Percentiles rank a stretch among this genome's conserved stretches.
phyloP scores from a whole-genome alignment of 2,329 filamentous ascomycete genomes.

The Bipolaris zeicola region DNA sequence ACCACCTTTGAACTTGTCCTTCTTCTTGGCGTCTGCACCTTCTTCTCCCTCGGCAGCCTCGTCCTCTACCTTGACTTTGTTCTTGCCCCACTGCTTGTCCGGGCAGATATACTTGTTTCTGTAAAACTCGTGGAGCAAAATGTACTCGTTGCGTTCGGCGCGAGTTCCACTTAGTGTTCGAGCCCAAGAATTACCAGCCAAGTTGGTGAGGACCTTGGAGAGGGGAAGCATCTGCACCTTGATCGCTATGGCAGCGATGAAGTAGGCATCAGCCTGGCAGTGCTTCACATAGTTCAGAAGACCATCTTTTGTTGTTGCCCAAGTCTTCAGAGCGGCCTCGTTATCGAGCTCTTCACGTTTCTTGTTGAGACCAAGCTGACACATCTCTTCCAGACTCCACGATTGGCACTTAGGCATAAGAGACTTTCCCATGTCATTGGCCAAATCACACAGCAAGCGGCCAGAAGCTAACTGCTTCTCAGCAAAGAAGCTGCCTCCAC shows the following conservation, averaged over 20 bases:
- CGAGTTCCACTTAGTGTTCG: slow-evolving; percentile 93
- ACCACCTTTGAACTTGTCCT: slow-evolving; percentile 98
- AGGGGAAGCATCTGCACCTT: slow-evolving; percentile 90
- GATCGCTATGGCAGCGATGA: slow-evolving; percentile 87
- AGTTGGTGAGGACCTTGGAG: slow-evolving; percentile 92
- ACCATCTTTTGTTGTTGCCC: slow-evolving; percentile 82
- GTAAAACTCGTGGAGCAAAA: slow-evolving; percentile 95
- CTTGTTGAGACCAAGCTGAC: slow-evolving; percentile 81
- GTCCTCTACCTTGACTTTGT: slow-evolving; percentile 73
- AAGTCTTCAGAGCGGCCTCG: slow-evolving; percentile 82
- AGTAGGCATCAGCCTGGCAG: slow-evolving; percentile 94
- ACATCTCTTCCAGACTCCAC: slow-evolving; percentile 98
- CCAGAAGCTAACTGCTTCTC: slow-evolving; percentile 90
- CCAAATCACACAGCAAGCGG: slow-evolving; percentile 88
- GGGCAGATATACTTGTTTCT: slow-evolving; percentile 98
- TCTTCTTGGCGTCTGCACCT: slow-evolving; percentile 81
- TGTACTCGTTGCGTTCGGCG: slow-evolving; percentile 98
- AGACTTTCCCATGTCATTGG: slow-evolving; percentile 96
- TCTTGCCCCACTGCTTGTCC: slow-evolving; percentile 85
- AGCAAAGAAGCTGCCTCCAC: slow-evolving; percentile 87
- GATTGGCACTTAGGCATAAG: slow-evolving; percentile 97
- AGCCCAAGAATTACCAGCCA: slow-evolving; percentile 98
- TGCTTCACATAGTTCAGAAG: slow-evolving; percentile 93
- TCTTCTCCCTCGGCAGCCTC: slow-evolving; percentile 73
- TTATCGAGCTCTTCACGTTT: slow-evolving; percentile 84